Percentiles rank a stretch among this genome's conserved stretches.
Conservation (phyloP, 2,329 filamentous ascomycete genomes). For the Cercospora brassicicola region DNA sequence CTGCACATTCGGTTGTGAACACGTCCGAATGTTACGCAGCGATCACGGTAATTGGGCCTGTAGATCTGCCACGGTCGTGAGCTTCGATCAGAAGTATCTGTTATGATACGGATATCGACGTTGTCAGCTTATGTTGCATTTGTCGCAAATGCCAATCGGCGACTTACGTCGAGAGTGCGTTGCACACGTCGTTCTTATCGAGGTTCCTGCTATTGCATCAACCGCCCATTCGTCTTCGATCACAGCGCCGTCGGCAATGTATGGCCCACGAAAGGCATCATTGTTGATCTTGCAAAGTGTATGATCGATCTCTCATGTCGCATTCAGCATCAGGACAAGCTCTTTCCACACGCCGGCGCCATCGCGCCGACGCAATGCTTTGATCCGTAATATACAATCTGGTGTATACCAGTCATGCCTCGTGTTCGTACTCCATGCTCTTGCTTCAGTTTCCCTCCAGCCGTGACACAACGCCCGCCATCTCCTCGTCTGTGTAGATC, state of each 20-base stretch:
- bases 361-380: constrained; percentile 23
- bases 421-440: constrained; percentile 11
- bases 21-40: not conserved
- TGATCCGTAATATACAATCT: constrained; percentile 25
- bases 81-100: not conserved
- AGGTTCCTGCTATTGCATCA: not conserved
- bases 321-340: not conserved
- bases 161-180: not conserved
- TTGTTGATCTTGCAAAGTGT: not conserved
- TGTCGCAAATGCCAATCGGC: not conserved
- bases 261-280: not conserved
- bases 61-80: not conserved
- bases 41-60: not conserved
- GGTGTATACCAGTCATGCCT: constrained; percentile 13
- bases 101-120: not conserved
- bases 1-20: not conserved
- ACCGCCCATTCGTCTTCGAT: not conserved
- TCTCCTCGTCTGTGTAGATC: constrained; percentile 98
- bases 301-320: not conserved
- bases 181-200: not conserved
- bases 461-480: constrained; percentile 86
- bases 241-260: not conserved
- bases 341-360: constrained; percentile 14
- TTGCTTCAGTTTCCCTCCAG: constrained; percentile 54
- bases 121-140: not conserved